These are phyloP conservation scores for Hydnomerulius pinastri DNA, from an alignment of 768 basidiomycete species.

Conservation along the genomic window DNA sequence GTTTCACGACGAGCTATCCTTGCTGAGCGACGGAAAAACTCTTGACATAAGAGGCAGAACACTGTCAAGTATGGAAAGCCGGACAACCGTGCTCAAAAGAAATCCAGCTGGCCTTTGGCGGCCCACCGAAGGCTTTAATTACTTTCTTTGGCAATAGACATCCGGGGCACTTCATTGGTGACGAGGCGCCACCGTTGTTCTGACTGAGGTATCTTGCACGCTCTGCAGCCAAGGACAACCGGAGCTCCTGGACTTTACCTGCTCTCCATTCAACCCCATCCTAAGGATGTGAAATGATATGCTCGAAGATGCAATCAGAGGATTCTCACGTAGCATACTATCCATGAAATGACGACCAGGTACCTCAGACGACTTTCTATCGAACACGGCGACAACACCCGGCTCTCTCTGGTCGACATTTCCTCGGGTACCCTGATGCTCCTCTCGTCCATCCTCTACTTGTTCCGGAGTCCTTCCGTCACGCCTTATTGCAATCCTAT, in stretches of 20 bases:
- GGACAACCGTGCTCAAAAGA: too few species aligned
- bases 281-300: slow-evolving; percentile 23
- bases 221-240: slow-evolving; percentile 22
- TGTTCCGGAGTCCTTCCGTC: slow-evolving; percentile 25
- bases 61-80: too few species aligned
- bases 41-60: too few species aligned
- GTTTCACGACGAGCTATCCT: too few species aligned
- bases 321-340: slow-evolving; percentile 14
- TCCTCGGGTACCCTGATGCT: slow-evolving; percentile 14
- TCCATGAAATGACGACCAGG: slow-evolving; percentile 16
- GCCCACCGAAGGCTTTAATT: too few species aligned
- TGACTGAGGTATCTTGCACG: not conserved
- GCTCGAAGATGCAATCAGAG: not conserved
- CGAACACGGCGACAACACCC: not conserved
- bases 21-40: too few species aligned
- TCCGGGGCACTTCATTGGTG: too few species aligned
- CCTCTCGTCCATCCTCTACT: slow-evolving; percentile 33
- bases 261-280: slow-evolving; percentile 19
- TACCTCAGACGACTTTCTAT: slow-evolving; percentile 4
- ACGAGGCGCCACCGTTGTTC: too few species aligned
- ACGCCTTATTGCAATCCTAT: not conserved
- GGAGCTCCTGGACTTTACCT: slow-evolving; percentile 14
- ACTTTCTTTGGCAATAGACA: too few species aligned
- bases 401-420: slow-evolving; percentile 10
- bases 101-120: too few species aligned